These are phyloP conservation scores for Crotalaria pallida DNA, from an alignment of 306 rosid genomes.

Conservation along the genomic window DNA sequence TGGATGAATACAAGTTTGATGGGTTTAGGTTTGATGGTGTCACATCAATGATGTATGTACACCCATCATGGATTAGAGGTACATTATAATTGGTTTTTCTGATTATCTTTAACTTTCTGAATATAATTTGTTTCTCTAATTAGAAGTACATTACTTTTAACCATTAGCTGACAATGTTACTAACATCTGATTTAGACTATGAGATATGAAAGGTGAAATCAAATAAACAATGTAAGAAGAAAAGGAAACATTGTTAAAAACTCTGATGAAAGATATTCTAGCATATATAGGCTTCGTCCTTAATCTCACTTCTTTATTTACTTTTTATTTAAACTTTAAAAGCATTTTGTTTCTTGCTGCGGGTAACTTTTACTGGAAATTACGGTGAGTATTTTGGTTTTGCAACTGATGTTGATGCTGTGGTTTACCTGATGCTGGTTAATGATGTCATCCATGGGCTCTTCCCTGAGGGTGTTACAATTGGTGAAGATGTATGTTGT, in stretches of 20 bases:
- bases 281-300: constrained; percentile 7
- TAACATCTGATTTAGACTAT: neutral
- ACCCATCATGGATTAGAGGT: constrained; percentile 96
- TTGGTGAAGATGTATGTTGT: constrained; percentile 95
- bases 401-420: constrained; percentile 92
- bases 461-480: constrained; percentile 73
- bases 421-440: constrained; percentile 88
- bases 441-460: constrained; percentile 97
- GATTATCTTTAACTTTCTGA: neutral
- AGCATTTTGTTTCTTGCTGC: constrained; percentile 1
- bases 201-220: neutral
- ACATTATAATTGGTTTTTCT: constrained; percentile 7
- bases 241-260: neutral
- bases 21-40: constrained; percentile 98
- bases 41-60: constrained; percentile 99
- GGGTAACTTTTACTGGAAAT: constrained; percentile 91
- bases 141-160: neutral
- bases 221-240: neutral
- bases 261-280: constrained; percentile 12
- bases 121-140: no score
- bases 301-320: neutral
- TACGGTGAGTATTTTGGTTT: constrained; percentile 83
- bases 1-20: constrained; percentile 93
- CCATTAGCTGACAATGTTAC: neutral
- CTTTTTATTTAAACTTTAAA: neutral